Conservation (phyloP, 1,284 basidiomycete species). For the Leccinum variabile region DNA sequence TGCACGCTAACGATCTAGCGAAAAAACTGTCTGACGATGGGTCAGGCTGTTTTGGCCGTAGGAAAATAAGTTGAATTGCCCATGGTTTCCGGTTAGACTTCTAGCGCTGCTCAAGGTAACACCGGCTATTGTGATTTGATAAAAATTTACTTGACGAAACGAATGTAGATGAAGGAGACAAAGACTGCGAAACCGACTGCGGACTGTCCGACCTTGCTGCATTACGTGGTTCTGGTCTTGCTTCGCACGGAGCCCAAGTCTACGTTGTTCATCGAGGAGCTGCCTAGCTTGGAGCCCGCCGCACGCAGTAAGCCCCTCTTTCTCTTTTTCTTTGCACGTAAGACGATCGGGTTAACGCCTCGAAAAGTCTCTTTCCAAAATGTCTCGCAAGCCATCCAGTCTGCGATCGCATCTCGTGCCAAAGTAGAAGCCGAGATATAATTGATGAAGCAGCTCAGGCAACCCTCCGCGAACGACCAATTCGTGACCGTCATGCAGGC, state of each 20-base stretch:
- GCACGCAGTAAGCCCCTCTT: conserved; percentile 57
- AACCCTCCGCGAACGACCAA: conserved; percentile 48
- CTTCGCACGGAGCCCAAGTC: conserved; percentile 66
- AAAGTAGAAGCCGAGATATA: conserved; percentile 60
- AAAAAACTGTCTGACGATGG: too few relatives aligned
- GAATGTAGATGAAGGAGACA: conserved; percentile 75
- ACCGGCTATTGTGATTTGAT: background rate
- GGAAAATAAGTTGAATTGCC: too few relatives aligned
- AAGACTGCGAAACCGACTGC: conserved; percentile 67
- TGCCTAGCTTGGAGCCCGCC: conserved; percentile 81
- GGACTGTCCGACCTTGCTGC: conserved; percentile 82
- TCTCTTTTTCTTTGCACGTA: background rate
- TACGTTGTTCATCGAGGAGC: conserved; percentile 77
- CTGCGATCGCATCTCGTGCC: conserved; percentile 56
- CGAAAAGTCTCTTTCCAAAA: conserved; percentile 68
- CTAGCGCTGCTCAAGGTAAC: conserved; percentile 71
- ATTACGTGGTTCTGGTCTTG: conserved; percentile 81
- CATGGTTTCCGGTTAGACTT: conserved; percentile 75
- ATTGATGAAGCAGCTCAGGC: conserved; percentile 38
- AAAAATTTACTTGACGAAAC: background rate
- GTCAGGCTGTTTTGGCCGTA: too few relatives aligned
- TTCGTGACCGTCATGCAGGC: conserved; percentile 73
- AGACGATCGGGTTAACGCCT: conserved; percentile 1
- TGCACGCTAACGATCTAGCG: conserved; percentile 13
- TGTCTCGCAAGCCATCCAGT: conserved; percentile 57